Conservation (phyloP, 2,329 filamentous ascomycete species). For the Talaromyces sp. region DNA sequence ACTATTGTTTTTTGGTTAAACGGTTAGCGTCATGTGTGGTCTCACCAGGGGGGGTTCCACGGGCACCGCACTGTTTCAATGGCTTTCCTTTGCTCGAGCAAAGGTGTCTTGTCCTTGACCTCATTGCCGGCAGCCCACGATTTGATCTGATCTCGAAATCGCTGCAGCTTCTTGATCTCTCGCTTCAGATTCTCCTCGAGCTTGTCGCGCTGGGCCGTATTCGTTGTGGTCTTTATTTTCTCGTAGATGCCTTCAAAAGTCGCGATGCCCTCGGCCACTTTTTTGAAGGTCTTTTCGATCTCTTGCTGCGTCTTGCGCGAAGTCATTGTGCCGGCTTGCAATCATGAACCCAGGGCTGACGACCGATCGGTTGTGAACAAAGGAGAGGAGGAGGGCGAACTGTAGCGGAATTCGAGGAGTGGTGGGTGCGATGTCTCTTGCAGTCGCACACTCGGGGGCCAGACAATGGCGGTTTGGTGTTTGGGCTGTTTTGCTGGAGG, state of each 20-base stretch:
- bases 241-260: conserved; percentile 96
- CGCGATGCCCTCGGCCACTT: conserved; percentile 85
- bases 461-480: neutral
- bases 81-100: conserved; percentile 88
- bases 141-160: conserved; percentile 97
- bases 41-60: neutral
- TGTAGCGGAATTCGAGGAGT: neutral
- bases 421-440: neutral
- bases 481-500: neutral
- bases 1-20: conserved; percentile 22
- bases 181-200: conserved; percentile 96
- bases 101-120: conserved; percentile 97
- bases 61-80: conserved; percentile 76
- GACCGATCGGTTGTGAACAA: neutral
- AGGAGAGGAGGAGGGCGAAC: neutral
- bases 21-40: conserved; percentile 21
- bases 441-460: neutral
- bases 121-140: conserved; percentile 98
- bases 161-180: conserved; percentile 99
- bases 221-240: conserved; percentile 90
- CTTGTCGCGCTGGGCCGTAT: conserved; percentile 95
- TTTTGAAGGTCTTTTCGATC: conserved; percentile 99
- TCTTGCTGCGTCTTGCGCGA: conserved; percentile 95
- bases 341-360: conserved; percentile 1
- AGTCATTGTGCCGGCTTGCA: conserved; percentile 62